These are phyloP conservation scores for Xylaria palmicola DNA, from an alignment of 495 filamentous ascomycete genomes.

Conservation along the genomic window DNA sequence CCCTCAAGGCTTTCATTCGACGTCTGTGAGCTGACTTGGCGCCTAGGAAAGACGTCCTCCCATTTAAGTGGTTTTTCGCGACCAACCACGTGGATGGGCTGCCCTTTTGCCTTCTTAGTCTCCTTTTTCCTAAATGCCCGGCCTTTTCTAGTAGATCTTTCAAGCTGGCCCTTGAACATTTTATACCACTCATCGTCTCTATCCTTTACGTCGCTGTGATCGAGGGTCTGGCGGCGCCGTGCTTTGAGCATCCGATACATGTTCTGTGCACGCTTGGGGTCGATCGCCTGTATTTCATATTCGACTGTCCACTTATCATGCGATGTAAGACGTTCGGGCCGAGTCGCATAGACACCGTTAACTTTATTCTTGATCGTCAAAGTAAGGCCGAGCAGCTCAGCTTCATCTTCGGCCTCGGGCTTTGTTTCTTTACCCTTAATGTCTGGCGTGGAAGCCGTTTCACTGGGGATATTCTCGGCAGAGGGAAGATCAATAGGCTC, in stretches of 20 bases:
- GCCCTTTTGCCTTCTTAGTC: constrained; percentile 10
- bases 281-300: constrained; percentile 66
- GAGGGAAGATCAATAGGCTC: constrained; percentile 2
- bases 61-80: constrained; percentile 20
- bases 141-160: constrained; percentile 24
- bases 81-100: constrained; percentile 35
- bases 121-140: constrained; percentile 27
- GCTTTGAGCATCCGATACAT: constrained; percentile 52
- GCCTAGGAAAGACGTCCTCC: constrained; percentile 29
- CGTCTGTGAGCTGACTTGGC: background rate
- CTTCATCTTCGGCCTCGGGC: constrained; percentile 8
- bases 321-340: constrained; percentile 52
- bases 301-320: constrained; percentile 64
- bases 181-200: constrained; percentile 40
- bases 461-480: constrained; percentile 2
- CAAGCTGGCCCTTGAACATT: constrained; percentile 37
- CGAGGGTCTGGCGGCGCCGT: constrained; percentile 49
- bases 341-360: constrained; percentile 61
- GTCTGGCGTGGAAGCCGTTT: background rate
- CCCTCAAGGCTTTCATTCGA: background rate
- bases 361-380: constrained; percentile 71
- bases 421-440: background rate
- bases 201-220: constrained; percentile 22
- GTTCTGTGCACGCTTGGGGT: constrained; percentile 31
- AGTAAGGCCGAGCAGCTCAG: constrained; percentile 60